Percentiles rank a stretch among this genome's conserved stretches.
Conservation (phyloP, 2,329 filamentous ascomycete genomes). For the Verticillium klebahnii region DNA sequence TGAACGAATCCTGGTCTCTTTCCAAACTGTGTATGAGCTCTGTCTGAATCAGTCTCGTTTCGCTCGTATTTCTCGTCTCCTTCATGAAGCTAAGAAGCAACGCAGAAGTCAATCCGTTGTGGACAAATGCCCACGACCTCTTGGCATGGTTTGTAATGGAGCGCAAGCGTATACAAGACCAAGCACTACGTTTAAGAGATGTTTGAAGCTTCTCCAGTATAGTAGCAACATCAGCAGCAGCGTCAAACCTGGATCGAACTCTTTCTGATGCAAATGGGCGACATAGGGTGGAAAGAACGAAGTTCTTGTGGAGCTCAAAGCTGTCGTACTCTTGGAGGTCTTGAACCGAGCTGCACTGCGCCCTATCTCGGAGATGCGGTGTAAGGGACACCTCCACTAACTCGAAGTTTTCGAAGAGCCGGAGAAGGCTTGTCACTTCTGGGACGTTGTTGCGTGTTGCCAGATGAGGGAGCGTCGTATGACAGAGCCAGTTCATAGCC, state of each 20-base stretch:
- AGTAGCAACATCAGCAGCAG: neutral
- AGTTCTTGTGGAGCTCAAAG: constrained; percentile 9
- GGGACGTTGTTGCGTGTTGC: constrained; percentile 1
- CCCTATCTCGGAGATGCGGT: neutral
- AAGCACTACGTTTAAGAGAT: constrained; percentile 5
- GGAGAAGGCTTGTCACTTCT: too few relatives aligned
- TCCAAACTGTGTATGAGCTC: too few relatives aligned
- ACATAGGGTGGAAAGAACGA: constrained; percentile 8
- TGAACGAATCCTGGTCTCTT: too few relatives aligned
- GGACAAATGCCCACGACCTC: constrained; percentile 10
- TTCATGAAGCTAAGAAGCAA: constrained; percentile 8
- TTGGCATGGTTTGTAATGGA: constrained; percentile 6
- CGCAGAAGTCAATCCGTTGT: constrained; percentile 8
- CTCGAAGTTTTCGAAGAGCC: too few relatives aligned
- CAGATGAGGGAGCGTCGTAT: constrained; percentile 3
- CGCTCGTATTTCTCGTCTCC: constrained; percentile 3
- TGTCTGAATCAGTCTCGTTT: too few relatives aligned
- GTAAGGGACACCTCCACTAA: neutral
- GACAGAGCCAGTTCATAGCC: constrained; percentile 9
- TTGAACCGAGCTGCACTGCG: neutral
- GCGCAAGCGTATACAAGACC: constrained; percentile 7
- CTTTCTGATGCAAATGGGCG: constrained; percentile 4
- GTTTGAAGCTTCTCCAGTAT: constrained; percentile 3
- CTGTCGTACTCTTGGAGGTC: constrained; percentile 7
- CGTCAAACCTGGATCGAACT: too few relatives aligned